These are phyloP conservation scores for Scedosporium boydii DNA, from an alignment of 2,329 filamentous ascomycete genomes.

Conservation along the genomic window DNA sequence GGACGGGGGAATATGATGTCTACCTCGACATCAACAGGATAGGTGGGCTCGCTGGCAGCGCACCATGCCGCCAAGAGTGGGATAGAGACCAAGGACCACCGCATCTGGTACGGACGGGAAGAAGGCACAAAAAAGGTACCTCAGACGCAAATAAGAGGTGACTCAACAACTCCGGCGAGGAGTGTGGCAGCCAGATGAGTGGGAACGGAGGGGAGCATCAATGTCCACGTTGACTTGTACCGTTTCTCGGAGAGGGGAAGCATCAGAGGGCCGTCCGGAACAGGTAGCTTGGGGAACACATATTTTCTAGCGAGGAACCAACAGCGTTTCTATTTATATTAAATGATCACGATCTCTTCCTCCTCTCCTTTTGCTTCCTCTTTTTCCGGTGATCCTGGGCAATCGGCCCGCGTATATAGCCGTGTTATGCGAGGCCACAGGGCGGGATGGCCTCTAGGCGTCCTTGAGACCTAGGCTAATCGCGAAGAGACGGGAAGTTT, in stretches of 20 bases:
- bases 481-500: background rate
- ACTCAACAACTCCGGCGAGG: background rate
- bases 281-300: background rate
- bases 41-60: background rate
- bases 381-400: conserved; percentile 1
- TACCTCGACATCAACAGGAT: background rate
- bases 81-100: background rate
- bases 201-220: background rate
- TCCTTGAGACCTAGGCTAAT: background rate
- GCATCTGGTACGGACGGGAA: background rate
- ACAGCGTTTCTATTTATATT: background rate
- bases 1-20: conserved; percentile 3
- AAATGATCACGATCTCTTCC: background rate
- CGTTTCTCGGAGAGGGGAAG: background rate
- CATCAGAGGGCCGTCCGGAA: too few relatives aligned
- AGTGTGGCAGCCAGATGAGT: background rate
- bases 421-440: background rate
- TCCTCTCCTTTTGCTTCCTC: conserved; percentile 1
- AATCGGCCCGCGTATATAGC: background rate
- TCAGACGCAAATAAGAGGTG: too few relatives aligned
- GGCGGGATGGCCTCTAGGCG: background rate
- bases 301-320: background rate
- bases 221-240: background rate
- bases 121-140: background rate
- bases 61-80: background rate